Percentiles rank a stretch among this genome's conserved stretches.
Evolutionary conservation across 441 rosid species (phyloP).

Genomic region (Populus hybrid): DNA sequence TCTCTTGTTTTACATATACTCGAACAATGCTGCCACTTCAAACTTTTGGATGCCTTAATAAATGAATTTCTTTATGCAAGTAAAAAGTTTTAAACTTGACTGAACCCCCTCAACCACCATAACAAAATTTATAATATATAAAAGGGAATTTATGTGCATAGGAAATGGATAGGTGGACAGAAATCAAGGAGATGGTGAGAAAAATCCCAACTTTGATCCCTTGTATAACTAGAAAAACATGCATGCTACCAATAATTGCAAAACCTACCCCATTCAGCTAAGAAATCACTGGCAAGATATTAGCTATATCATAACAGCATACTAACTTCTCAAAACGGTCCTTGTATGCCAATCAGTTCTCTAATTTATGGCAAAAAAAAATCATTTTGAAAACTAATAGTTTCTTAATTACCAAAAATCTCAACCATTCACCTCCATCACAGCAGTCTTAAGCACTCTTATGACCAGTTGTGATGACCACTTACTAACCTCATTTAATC

Average conservation of each 20-base stretch:
- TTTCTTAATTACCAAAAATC: background rate
- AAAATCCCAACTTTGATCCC: background rate
- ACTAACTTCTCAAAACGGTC: background rate
- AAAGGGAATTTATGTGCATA: background rate
- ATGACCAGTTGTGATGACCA: background rate
- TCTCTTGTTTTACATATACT: background rate
- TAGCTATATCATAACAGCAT: background rate
- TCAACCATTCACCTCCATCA: background rate
- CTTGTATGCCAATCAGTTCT: background rate
- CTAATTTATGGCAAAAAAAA: background rate
- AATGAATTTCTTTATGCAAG: background rate
- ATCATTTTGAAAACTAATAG: background rate
- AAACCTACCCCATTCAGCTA: background rate
- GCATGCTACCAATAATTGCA: no score
- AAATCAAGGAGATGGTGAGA: background rate
- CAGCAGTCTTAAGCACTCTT: background rate
- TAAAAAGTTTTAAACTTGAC: background rate
- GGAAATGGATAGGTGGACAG: background rate
- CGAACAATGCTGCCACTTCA: background rate
- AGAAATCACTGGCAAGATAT: background rate
- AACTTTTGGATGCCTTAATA: background rate
- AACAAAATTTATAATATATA: background rate
- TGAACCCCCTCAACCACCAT: background rate
- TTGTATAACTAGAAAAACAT: background rate
- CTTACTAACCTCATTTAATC: background rate